Base-by-base conservation (phyloP, 2,329 filamentous ascomycete genomes). In the Sarocladium strictum region DNA sequence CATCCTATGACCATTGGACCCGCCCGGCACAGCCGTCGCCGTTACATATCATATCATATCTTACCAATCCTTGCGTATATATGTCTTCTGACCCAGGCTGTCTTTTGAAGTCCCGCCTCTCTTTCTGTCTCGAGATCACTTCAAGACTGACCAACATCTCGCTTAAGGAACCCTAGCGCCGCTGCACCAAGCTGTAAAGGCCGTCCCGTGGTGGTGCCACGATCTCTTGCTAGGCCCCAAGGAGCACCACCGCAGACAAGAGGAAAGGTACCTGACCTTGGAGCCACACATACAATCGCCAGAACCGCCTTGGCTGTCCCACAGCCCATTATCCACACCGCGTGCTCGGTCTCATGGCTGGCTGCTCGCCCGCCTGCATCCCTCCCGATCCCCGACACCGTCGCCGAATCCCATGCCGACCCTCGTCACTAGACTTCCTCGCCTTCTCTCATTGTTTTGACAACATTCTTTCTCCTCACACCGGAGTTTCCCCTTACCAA, bases 271-370 rank as follows among this genome's bases (percentile, higher is more conserved):
- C n/a, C n/a, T n/a, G n/a, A n/a, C n/a, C 15, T 12, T 32, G 29
- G 29, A 32, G 29, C 29, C 29, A 32, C 29, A 32, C 29, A 6
- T 32, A 32, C 29, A 27, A 49, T 49, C 43, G 26, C 41, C 41
- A 45, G 26, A 7, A 6, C 21, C 6, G 41, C 47, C 47, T 33
- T 19, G 47, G 17, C 27, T 35, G 47, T 21, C 23, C 47, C 47
- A 33, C 47, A 19, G 17, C 27, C 43, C 29, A 35, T 27, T 3
- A 47, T 35, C 47, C 27, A 29, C 43, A 24, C 47, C 29, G 47
- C 47, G 47, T 51, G 47, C 47, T 51, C 47, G 47, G 47, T 33
- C 47, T 19, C 47, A 51, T 51, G 47, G 21, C 47, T 51, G 47
- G 21, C 47, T 17, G 47, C 35, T 21, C 35, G 47, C 27, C 27